phyloP scores from a whole-genome alignment of 441 rosid species.

The Jatropha multifida region DNA sequence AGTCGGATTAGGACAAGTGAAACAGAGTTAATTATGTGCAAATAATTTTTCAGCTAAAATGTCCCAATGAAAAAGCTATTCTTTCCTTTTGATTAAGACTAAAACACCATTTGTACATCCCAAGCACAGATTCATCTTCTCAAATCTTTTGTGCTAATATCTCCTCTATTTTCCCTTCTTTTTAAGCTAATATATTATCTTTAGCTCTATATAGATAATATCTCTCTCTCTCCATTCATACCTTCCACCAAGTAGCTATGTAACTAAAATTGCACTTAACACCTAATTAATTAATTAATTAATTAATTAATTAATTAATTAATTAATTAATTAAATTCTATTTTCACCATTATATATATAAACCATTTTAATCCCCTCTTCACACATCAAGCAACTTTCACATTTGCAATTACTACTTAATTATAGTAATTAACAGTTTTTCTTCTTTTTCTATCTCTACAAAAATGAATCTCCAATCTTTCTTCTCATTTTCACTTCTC shows the following conservation, averaged over 20 bases:
- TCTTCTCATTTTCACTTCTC: slow-evolving; percentile 32
- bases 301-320: background rate
- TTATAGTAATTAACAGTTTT: slow-evolving; percentile 6
- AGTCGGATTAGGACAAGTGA: background rate
- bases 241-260: slow-evolving; percentile 27
- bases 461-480: slow-evolving; percentile 28
- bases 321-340: background rate
- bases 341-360: slow-evolving; percentile 25
- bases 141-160: no score
- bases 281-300: slow-evolving; percentile 26
- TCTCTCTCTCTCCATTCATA: slow-evolving; percentile 31
- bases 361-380: slow-evolving; percentile 11
- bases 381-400: slow-evolving; percentile 21
- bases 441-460: background rate
- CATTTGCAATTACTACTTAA: slow-evolving; percentile 1
- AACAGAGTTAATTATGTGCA: background rate
- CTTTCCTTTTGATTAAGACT: slow-evolving; percentile 30
- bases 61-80: slow-evolving; percentile 33
- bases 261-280: slow-evolving; percentile 24
- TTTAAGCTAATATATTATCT: slow-evolving; percentile 52
- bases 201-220: slow-evolving; percentile 3
- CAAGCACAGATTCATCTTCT: slow-evolving; percentile 25
- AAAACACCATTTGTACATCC: slow-evolving; percentile 15
- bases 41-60: background rate
- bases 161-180: slow-evolving; percentile 28